A percentile compares a stretch with the other conserved stretches of the same genome.
phyloP scores from a whole-genome alignment of 768 basidiomycete genomes.

The Tephrocybe sp. region DNA sequence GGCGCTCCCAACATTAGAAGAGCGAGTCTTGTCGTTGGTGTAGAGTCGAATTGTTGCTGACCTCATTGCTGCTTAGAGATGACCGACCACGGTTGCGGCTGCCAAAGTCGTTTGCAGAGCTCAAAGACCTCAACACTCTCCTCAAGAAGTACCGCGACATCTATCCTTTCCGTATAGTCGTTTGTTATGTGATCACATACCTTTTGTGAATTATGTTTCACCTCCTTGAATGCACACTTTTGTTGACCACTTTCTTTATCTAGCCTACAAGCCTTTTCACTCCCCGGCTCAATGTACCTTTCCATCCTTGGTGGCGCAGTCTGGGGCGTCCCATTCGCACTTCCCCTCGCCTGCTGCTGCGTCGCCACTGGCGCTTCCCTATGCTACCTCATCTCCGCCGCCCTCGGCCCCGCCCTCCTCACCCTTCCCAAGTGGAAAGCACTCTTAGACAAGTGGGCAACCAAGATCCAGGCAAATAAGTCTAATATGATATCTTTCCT shows the following conservation, averaged over 20 bases:
- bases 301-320: constrained; percentile 95
- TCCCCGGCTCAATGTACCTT: constrained; percentile 97
- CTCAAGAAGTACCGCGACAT: constrained; percentile 91
- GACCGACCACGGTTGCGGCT: constrained; percentile 78
- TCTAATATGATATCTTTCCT: constrained; percentile 90
- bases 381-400: constrained; percentile 90
- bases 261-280: constrained; percentile 93
- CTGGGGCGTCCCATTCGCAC: constrained; percentile 84
- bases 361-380: constrained; percentile 89
- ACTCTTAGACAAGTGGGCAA: constrained; percentile 77
- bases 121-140: constrained; percentile 81
- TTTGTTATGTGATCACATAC: constrained; percentile 88
- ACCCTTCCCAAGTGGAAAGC: constrained; percentile 84
- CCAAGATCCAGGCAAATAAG: constrained; percentile 73
- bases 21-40: constrained; percentile 44
- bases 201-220: constrained; percentile 72
- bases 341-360: constrained; percentile 89
- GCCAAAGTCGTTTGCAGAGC: constrained; percentile 84
- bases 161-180: constrained; percentile 79
- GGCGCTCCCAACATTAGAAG: constrained; percentile 74
- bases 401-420: constrained; percentile 89
- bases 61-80: constrained; percentile 39
- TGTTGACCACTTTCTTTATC: constrained; percentile 6
- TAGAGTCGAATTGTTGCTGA: neutral
- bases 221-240: constrained; percentile 5